Conservation (phyloP, 2,329 filamentous ascomycete genomes). For the Mariannaea sp. region DNA sequence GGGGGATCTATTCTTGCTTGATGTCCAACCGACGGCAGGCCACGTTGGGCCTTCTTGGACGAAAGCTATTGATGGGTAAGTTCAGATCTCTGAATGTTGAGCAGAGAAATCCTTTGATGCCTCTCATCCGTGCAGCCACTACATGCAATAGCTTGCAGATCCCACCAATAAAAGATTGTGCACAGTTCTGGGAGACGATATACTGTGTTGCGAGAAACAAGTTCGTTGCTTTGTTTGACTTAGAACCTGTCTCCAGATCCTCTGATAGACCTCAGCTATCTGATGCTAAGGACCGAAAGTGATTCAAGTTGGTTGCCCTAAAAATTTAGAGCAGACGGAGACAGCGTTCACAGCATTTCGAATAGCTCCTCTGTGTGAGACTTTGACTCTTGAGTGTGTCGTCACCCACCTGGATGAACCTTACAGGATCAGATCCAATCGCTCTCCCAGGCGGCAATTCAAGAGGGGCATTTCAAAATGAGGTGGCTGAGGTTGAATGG, state of each 20-base stretch:
- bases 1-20: slow-evolving; percentile 6
- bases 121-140: background rate
- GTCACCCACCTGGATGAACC: slow-evolving; percentile 17
- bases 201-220: background rate
- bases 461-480: slow-evolving; percentile 16
- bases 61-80: background rate
- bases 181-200: background rate
- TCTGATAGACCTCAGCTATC: background rate
- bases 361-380: slow-evolving; percentile 28
- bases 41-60: slow-evolving; percentile 1
- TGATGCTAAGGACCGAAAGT: background rate
- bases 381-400: slow-evolving; percentile 21
- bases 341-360: background rate
- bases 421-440: slow-evolving; percentile 15
- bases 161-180: background rate
- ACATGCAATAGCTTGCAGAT: background rate
- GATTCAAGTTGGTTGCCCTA: background rate
- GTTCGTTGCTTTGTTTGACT: slow-evolving; percentile 6
- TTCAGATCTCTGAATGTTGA: slow-evolving; percentile 1
- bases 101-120: background rate
- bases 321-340: background rate
- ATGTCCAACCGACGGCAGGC: slow-evolving; percentile 8
- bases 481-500: slow-evolving; percentile 31
- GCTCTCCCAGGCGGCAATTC: slow-evolving; percentile 11
- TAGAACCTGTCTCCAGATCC: background rate